These are phyloP conservation scores for Fonsecaea erecta DNA, from an alignment of 2,329 filamentous ascomycete species.

Conservation along the genomic window DNA sequence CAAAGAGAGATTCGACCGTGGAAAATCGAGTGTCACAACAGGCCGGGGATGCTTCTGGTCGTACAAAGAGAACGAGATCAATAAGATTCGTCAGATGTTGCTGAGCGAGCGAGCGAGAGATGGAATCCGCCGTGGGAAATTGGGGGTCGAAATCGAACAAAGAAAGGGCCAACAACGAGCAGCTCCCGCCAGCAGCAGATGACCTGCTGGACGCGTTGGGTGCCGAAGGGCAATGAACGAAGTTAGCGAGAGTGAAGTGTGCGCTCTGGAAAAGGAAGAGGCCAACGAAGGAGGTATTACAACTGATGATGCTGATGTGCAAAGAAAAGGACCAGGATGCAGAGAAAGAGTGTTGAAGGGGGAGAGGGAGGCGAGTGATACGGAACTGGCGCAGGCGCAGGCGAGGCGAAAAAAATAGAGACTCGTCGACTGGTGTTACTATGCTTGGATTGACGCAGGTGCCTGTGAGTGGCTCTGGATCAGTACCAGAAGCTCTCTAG, in stretches of 20 bases:
- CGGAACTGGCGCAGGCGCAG: neutral
- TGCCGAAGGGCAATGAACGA: slow-evolving; percentile 9
- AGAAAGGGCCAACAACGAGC: slow-evolving; percentile 1
- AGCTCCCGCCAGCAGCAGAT: slow-evolving; percentile 1
- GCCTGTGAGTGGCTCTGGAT: neutral
- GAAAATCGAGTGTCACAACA: slow-evolving; percentile 4
- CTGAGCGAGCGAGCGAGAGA: slow-evolving; percentile 26
- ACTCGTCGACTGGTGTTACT: slow-evolving; percentile 4
- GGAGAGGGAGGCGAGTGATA: slow-evolving; percentile 2
- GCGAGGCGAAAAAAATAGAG: slow-evolving; percentile 9
- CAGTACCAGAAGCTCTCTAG: neutral
- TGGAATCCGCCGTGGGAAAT: slow-evolving; percentile 12
- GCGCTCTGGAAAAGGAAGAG: neutral
- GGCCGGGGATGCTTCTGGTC: slow-evolving; percentile 8
- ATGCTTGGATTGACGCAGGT: slow-evolving; percentile 19
- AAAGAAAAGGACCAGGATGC: slow-evolving; percentile 1
- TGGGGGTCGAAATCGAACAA: slow-evolving; percentile 18
- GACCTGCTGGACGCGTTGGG: slow-evolving; percentile 2
- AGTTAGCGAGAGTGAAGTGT: slow-evolving; percentile 14
- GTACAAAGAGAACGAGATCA: slow-evolving; percentile 22
- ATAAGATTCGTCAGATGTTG: slow-evolving; percentile 8
- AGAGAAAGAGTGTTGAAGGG: neutral
- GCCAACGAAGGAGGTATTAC: neutral
- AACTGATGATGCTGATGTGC: neutral
- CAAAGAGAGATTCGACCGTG: neutral